A percentile compares a stretch with the other conserved stretches of the same genome.
Evolutionary conservation across 768 basidiomycete species (phyloP).

Genomic region (Rhodotorula sphaerocarpa): DNA sequence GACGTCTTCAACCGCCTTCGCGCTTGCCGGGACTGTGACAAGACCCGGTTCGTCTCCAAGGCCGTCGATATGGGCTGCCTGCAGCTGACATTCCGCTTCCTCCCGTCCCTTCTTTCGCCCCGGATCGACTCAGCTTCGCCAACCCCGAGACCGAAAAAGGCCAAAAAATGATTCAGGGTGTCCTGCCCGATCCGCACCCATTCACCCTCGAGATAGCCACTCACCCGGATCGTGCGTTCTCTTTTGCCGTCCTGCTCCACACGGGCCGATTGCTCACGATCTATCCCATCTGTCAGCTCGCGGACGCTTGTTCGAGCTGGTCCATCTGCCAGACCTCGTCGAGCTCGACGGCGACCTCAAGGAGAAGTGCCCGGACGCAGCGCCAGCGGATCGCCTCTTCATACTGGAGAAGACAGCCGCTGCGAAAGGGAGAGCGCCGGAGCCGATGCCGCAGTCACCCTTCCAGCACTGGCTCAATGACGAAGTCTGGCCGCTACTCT

Average conservation of each 20-base stretch:
- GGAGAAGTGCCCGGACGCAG: background rate
- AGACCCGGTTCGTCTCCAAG: background rate
- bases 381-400: no score
- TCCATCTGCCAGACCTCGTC: background rate
- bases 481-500: no score
- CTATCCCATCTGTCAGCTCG: no score
- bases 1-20: conserved; percentile 12
- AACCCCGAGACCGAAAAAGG: background rate
- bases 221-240: no score
- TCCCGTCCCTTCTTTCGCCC: no score
- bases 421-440: no score
- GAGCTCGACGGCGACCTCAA: background rate
- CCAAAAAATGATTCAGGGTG: background rate
- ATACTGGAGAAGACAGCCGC: no score
- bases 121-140: no score
- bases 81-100: no score
- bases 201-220: background rate
- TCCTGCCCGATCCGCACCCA: background rate
- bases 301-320: background rate
- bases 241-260: no score
- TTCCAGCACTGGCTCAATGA: background rate
- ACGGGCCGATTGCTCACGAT: background rate
- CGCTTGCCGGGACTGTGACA: conserved; percentile 6
- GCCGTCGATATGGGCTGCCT: no score
- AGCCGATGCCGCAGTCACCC: no score